phyloP scores from a whole-genome alignment of 805 yeast species.

The Schwanniomyces sp. region DNA sequence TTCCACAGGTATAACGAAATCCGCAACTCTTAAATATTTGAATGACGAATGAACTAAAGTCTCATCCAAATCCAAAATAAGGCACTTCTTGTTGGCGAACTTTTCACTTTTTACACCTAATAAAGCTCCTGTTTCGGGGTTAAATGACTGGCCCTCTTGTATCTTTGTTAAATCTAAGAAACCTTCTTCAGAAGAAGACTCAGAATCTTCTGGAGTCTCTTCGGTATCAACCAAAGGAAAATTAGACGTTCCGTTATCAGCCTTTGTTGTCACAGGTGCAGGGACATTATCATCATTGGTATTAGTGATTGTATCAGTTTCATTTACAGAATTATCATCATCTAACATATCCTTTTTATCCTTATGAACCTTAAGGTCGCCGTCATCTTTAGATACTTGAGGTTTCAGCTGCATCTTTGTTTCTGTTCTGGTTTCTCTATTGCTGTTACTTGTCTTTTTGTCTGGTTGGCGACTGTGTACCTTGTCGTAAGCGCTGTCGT shows the following conservation, averaged over 20 bases:
- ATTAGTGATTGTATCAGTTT: constrained; percentile 43
- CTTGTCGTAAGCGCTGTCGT: constrained; percentile 32
- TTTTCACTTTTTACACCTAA: constrained; percentile 53
- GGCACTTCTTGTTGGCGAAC: constrained; percentile 71
- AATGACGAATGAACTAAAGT: constrained; percentile 95
- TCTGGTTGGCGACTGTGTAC: constrained; percentile 17
- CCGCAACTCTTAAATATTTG: constrained; percentile 88
- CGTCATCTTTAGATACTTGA: neutral
- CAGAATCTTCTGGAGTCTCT: constrained; percentile 10
- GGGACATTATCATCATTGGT: constrained; percentile 27
- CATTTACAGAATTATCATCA: constrained; percentile 38
- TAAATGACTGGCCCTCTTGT: constrained; percentile 71
- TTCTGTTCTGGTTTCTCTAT: neutral
- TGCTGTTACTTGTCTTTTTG: neutral
- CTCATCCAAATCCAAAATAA: constrained; percentile 91
- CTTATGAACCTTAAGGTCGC: constrained; percentile 6
- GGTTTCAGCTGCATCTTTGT: neutral
- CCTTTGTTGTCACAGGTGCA: constrained; percentile 12
- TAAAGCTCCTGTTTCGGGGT: constrained; percentile 62
- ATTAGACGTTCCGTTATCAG: constrained; percentile 6
- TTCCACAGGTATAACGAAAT: constrained; percentile 96
- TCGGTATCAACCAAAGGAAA: neutral
- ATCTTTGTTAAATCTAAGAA: constrained; percentile 60
- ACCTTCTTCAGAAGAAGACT: constrained; percentile 12
- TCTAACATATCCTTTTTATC: constrained; percentile 29